Evolutionary conservation across 495 filamentous ascomycete species (phyloP), one percentile per base, ranked within the genome.

Genomic region (Podospora tetraspora): DNA sequence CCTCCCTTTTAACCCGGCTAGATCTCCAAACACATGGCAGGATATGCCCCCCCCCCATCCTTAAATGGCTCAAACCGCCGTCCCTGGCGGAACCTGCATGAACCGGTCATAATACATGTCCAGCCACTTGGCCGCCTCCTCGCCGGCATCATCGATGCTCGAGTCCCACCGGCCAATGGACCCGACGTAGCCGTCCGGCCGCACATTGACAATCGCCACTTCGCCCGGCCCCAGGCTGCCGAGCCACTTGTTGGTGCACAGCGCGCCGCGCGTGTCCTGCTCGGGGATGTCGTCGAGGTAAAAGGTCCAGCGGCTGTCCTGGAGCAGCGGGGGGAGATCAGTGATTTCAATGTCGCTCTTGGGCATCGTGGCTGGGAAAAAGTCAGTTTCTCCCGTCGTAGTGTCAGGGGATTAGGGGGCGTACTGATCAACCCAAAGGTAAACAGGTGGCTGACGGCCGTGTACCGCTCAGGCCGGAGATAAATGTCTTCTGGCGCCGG

Each of bases 121-220:
- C 62, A 90, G 67, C 87, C 86, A 89, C 66, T 73, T 69, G 24
- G 78, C 82, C 2, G 85, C 84, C 57, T 80, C 74, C 52, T 77
- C 73, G 21, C 80, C 86, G 2, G 77, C 74, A 8, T 81, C 80
- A 7, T 77, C 75, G n/a, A 75, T 73, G 25, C 74, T 78, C 6
- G 79, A 74, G 60, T 79, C 77, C 86, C 85, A 91, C 22, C 78
- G 77, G 13, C 82, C 81, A 32, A 88, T 80, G 21, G 81, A 84
- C 10, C 88, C 89, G 24, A 90, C 83, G 76, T 91, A 91, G 25
- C 88, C 88, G 76, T 91, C 89, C 1, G 89, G 89, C 32, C 89
- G 81, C 6, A 91, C 82, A 71, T 87, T 85, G 59, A 87, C 83
- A 29, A 90, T 81, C 27, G 81, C 83, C 16, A 87, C 83, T 64